Conservation (phyloP, 139 green algal genomes). For the Volvox africanus region DNA sequence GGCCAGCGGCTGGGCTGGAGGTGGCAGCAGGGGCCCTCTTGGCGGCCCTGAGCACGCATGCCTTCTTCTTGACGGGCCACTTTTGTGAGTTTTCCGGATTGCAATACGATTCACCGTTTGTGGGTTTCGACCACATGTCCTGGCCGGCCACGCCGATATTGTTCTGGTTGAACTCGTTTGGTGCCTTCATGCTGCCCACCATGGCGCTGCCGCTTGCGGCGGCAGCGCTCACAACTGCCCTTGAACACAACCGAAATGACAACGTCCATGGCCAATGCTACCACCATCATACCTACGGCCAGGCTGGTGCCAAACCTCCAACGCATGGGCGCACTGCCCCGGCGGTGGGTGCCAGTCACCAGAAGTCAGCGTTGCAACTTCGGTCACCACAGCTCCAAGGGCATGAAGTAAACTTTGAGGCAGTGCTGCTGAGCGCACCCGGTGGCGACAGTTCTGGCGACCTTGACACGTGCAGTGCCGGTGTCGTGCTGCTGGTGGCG, state of each 20-base stretch:
- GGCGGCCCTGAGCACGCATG: slow-evolving; percentile 31
- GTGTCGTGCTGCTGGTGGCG: not conserved
- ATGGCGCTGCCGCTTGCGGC: slow-evolving; percentile 53
- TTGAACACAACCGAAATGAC: not conserved
- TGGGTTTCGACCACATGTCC: slow-evolving; percentile 82
- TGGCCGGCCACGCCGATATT: slow-evolving; percentile 69
- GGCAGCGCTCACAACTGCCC: not conserved
- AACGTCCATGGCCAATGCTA: not conserved
- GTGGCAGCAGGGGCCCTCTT: slow-evolving; percentile 25
- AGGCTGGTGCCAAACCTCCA: not conserved
- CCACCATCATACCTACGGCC: not conserved
- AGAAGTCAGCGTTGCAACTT: too few relatives aligned
- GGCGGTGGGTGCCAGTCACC: too few relatives aligned
- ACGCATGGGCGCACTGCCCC: not conserved
- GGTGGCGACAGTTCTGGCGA: not conserved
- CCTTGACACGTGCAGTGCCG: not conserved
- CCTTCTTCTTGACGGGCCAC: slow-evolving; percentile 90
- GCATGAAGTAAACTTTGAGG: not conserved
- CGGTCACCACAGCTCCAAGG: not conserved
- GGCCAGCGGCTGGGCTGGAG: not conserved
- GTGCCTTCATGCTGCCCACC: slow-evolving; percentile 55
- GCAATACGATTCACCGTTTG: slow-evolving; percentile 89
- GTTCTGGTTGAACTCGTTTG: slow-evolving; percentile 88
- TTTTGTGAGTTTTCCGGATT: slow-evolving; percentile 93
- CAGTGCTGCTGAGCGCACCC: too few relatives aligned